Evolutionary conservation across 495 filamentous ascomycete species (phyloP), one percentile per base, ranked within the genome.

Genomic region (Apodospora peruviana): DNA sequence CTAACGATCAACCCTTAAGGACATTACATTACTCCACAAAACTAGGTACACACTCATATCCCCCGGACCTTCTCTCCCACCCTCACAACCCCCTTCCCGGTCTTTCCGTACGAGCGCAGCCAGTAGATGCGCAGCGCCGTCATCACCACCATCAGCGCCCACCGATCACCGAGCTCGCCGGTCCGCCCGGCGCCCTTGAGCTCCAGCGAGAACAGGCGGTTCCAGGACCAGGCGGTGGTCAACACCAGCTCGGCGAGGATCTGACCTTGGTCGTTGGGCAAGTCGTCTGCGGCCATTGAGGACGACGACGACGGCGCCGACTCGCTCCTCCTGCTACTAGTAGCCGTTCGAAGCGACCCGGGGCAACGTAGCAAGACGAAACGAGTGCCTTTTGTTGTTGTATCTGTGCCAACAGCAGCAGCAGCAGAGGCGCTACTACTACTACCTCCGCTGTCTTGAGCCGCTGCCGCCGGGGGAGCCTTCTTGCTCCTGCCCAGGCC

Each of bases 81-180:
- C 2, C 19, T 27, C 14, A 51, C 32, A 4, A 21, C 12, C 22
- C 29, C 17, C 42, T 53, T 57, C 18, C 34, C 50, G 5, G 50
- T 53, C 42, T 50, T 49, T 35, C 50, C 50, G 18, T 29, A 14
- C 21, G 4, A 14, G 5, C 50, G 50, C 8, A 57, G 27, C 18
- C 18, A 45, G n/a, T 40, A 47, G 9, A 55, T 20, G 16, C 43
- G 35, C 22, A 52, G 36, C 2, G 55, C 21, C 9, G 51, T 58
- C 5, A 34, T 37, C 2, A 55, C 40, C 18, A 45, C 43, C 51
- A 55, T 54, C 10, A 58, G 19, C 4, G 43, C 27, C 55, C 51
- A 54, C 18, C 55, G 42, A 7, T 54, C 51, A 5, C 55, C 47
- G 36, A 58, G 25, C 25, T 23, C 43, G 12, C 51, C 51, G 2